Evolutionary conservation across 2,329 filamentous ascomycete species (phyloP).

Genomic region (Clonostachys chloroleuca): DNA sequence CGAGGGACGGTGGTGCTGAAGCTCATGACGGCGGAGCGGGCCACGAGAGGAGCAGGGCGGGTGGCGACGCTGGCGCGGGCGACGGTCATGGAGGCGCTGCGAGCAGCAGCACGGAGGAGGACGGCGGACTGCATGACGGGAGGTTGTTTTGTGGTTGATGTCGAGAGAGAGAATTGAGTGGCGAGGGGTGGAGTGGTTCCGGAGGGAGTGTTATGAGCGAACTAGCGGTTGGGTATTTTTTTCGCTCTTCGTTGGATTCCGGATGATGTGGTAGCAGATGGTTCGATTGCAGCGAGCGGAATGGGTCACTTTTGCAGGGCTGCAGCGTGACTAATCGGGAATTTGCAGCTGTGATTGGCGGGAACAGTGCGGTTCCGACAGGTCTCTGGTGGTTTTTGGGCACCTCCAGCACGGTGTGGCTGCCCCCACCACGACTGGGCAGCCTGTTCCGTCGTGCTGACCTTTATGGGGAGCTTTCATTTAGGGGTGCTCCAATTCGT

Average conservation of each 20-base stretch:
- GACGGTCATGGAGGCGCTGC: conserved; percentile 44
- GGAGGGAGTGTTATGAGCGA: no score
- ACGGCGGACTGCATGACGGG: conserved; percentile 59
- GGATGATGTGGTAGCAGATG: no score
- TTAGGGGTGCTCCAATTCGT: conserved; percentile 3
- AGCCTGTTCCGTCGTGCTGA: background rate
- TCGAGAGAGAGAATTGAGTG: no score
- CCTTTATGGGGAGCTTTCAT: conserved; percentile 3
- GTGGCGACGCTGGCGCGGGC: conserved; percentile 35
- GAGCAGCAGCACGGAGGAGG: conserved; percentile 68
- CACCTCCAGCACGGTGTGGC: background rate
- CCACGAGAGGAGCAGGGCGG: conserved; percentile 50
- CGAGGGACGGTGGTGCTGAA: conserved; percentile 61
- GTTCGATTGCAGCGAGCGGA: background rate
- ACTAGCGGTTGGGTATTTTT: no score
- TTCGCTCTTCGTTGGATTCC: no score
- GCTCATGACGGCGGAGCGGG: conserved; percentile 48
- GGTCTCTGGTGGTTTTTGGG: background rate
- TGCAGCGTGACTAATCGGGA: conserved; percentile 2
- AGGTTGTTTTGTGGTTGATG: conserved; percentile 1
- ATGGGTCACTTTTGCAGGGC: background rate
- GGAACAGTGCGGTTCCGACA: conserved; percentile 2
- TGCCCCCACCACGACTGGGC: background rate
- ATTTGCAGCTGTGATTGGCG: background rate
- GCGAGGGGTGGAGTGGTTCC: no score